Evolutionary conservation across 2,329 filamentous ascomycete genomes (phyloP).

Genomic region (Cladosporium sp.): DNA sequence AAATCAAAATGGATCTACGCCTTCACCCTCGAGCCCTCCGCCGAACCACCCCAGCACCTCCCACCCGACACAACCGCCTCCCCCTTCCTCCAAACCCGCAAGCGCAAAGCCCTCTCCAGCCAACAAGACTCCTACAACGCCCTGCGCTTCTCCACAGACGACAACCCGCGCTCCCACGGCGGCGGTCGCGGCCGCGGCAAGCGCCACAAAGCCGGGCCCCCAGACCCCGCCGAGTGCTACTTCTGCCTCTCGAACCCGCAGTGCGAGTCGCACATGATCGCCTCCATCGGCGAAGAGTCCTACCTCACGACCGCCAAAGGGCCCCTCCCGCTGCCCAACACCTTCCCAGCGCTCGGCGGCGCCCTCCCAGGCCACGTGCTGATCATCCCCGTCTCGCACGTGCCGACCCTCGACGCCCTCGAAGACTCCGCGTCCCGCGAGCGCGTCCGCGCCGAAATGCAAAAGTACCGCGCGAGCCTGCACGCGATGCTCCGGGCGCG

Average conservation of each 20-base stretch:
- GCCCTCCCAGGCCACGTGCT: slow-evolving; percentile 77
- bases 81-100: slow-evolving; percentile 58
- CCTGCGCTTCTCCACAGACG: slow-evolving; percentile 47
- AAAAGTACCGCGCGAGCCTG: slow-evolving; percentile 66
- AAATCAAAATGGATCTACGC: slow-evolving; percentile 81
- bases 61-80: slow-evolving; percentile 69
- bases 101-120: slow-evolving; percentile 37
- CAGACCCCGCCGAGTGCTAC: slow-evolving; percentile 70
- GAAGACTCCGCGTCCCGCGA: slow-evolving; percentile 44
- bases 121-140: slow-evolving; percentile 26
- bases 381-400: slow-evolving; percentile 81
- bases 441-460: slow-evolving; percentile 73
- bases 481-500: slow-evolving; percentile 63
- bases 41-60: slow-evolving; percentile 54
- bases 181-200: slow-evolving; percentile 32
- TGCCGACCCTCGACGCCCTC: slow-evolving; percentile 66
- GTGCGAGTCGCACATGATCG: slow-evolving; percentile 79
- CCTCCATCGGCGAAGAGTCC: slow-evolving; percentile 76
- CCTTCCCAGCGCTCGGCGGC: slow-evolving; percentile 59
- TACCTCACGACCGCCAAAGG: slow-evolving; percentile 93
- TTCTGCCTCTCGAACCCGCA: slow-evolving; percentile 90
- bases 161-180: slow-evolving; percentile 32
- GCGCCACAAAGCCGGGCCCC: slow-evolving; percentile 32
- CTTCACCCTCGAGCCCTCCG: slow-evolving; percentile 55
- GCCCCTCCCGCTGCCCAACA: slow-evolving; percentile 65